Evolutionary conservation across 371 early-diverging fungal genomes (phyloP), one percentile per base, ranked within the genome.

Genomic region (Mortierella sp.): DNA sequence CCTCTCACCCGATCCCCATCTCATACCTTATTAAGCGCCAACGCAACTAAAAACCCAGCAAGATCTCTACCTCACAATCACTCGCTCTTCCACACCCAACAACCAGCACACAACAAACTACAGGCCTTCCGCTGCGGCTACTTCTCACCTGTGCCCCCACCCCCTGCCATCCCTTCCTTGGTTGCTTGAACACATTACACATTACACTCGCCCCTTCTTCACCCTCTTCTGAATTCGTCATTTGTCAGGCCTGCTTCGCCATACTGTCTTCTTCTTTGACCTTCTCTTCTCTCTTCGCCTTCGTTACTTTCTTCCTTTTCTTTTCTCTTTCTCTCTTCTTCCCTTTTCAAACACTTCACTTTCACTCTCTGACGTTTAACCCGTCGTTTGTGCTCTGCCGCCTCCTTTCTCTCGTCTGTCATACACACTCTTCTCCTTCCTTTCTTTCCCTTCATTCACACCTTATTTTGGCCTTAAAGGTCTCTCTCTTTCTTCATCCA

Each of bases 171-270:
- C 48, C 48, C 8, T 46, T 46, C 48, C 13, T 46, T 46, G 48
- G 13, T 46, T 46, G 48, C 48, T 50, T 50, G 50, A 0, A 46
- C 46, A 2, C 50, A 50, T 50, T 50, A 16, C 16, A 50, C 50
- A 40, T 40, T 40, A 26, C 28, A 13, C 31, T 61, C 28, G 3
- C 28, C 31, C 26, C 26, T 24, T 24, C 50, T 50, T n/a, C n/a
- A n/a, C 50, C 71, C 53, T 40, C 55, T 54, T 16, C 26, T 37
- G 67, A 24, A 67, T 40, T 67, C 67, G 67, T 67, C 67, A 67
- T 67, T 67, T 40, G 6, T 37, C 34, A 37, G 24, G 24, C 9
- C 24, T 37, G 67, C 67, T 37, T 67, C 67, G 67, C 67, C 67
- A 40, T 67, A 67, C 50, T 31, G 3, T 31, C 16, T 28, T 59